Conservation (phyloP, 345 rosid species). For the Dimocarpus longan region DNA sequence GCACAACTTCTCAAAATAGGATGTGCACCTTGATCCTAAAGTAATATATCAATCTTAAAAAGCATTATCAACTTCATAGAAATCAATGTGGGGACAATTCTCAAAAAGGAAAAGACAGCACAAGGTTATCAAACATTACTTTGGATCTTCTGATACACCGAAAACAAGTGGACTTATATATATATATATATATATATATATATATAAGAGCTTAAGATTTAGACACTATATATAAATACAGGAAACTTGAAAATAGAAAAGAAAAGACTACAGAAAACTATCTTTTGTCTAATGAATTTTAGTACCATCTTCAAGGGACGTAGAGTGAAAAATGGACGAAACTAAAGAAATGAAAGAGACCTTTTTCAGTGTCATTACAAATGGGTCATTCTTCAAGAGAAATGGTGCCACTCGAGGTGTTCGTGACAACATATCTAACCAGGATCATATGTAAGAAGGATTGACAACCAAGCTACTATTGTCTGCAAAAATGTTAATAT, state of each 20-base stretch:
- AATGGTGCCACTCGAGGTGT: constrained; percentile 97
- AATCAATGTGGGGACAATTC: not conserved
- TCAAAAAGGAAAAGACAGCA: not conserved
- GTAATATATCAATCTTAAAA: not conserved
- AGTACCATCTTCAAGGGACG: not conserved
- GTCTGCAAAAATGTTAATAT: constrained; percentile 71
- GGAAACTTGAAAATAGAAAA: not conserved
- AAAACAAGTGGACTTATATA: not conserved
- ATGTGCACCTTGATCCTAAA: not conserved
- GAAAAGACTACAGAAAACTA: not conserved
- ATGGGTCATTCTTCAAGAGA: constrained; percentile 83
- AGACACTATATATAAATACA: not conserved
- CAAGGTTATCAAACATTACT: not conserved
- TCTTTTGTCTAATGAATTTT: not conserved
- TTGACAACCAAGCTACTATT: constrained; percentile 81
- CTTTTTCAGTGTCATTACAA: constrained; percentile 79
- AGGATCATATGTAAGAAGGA: constrained; percentile 25
- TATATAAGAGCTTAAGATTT: not conserved
- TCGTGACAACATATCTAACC: constrained; percentile 85
- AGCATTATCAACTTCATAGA: not conserved
- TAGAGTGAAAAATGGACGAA: not conserved
- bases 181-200: no score
- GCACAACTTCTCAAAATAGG: no score
- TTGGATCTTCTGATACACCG: not conserved
- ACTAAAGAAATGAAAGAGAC: constrained; percentile 34